Conservation (phyloP, 2,329 filamentous ascomycete genomes). For the Fusarium sp. region DNA sequence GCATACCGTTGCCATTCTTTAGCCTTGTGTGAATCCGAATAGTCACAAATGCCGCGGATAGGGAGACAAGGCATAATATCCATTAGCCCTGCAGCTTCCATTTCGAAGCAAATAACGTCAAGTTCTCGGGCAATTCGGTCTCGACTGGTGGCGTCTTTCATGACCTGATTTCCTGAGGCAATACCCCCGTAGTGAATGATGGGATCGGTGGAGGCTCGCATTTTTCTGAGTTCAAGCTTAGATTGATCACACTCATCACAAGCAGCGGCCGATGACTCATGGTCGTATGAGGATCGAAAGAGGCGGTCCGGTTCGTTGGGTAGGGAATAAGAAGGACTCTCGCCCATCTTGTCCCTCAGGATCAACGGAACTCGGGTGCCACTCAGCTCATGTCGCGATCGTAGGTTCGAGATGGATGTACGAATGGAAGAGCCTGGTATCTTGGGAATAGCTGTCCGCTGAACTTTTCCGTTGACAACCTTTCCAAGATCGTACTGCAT, state of each 20-base stretch:
- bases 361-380: accelerated
- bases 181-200: conserved; percentile 31
- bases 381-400: neutral
- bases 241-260: conserved; percentile 15
- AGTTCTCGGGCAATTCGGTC: conserved; percentile 48
- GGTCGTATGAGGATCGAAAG: neutral
- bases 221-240: accelerated
- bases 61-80: conserved; percentile 54
- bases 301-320: neutral
- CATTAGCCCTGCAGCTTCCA: conserved; percentile 52
- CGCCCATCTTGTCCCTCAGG: accelerated
- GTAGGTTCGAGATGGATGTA: neutral
- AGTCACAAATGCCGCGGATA: conserved; percentile 60
- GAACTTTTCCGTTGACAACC: accelerated
- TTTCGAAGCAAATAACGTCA: conserved; percentile 49
- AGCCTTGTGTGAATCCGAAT: conserved; percentile 43
- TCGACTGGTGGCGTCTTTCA: conserved; percentile 54
- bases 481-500: conserved; percentile 51
- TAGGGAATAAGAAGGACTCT: accelerated
- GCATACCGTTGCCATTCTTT: conserved; percentile 10
- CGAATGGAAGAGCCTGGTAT: neutral
- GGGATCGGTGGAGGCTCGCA: neutral
- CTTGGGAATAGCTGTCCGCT: accelerated
- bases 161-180: conserved; percentile 55
- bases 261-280: neutral